phyloP scores from a whole-genome alignment of 2,329 filamentous ascomycete genomes.

The Pseudogymnoascus sp. region DNA sequence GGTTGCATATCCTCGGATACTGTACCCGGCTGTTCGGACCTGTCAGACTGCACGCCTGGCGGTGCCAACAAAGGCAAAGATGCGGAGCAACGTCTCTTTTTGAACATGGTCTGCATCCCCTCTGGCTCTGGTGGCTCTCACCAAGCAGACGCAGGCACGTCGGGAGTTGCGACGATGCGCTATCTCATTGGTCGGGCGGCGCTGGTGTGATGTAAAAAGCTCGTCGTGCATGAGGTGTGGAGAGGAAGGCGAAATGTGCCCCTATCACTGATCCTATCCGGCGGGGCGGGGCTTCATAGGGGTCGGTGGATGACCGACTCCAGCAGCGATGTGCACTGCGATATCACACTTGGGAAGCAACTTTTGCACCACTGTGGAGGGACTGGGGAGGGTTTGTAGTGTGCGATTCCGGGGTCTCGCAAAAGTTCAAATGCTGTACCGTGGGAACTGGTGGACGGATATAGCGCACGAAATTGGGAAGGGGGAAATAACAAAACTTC shows the following conservation, averaged over 20 bases:
- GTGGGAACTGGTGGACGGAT: background rate
- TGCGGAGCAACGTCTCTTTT: background rate
- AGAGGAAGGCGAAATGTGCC: background rate
- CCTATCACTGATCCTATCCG: background rate
- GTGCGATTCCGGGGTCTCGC: background rate
- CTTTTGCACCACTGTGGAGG: background rate
- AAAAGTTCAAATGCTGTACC: background rate
- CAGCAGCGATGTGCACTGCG: background rate
- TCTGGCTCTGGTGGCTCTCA: background rate
- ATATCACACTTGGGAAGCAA: background rate
- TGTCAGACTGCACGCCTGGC: background rate
- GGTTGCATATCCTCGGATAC: background rate
- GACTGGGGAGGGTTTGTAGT: background rate
- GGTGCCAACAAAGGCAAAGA: background rate
- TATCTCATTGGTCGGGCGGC: background rate
- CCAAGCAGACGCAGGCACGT: constrained; percentile 4
- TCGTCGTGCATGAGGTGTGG: background rate
- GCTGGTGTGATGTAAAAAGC: background rate
- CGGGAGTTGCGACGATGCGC: background rate
- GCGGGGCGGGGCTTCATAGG: background rate
- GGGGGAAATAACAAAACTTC: background rate
- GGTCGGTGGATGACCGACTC: background rate
- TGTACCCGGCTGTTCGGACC: background rate
- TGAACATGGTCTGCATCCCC: background rate
- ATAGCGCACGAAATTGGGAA: background rate